Conservation (phyloP, 2,329 filamentous ascomycete genomes). For the Fusarium sp. region DNA sequence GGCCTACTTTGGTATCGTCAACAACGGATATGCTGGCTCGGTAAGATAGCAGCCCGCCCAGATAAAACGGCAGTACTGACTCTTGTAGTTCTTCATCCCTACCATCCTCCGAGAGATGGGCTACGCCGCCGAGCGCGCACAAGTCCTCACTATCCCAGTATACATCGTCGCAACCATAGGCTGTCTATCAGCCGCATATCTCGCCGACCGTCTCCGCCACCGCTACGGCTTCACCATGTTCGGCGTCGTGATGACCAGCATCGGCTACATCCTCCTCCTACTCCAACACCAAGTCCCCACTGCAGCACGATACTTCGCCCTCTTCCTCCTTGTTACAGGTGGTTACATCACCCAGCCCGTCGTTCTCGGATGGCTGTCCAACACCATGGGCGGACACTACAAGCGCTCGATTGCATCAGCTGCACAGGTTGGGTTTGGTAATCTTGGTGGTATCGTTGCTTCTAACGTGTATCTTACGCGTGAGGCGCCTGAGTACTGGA, state of each 20-base stretch:
- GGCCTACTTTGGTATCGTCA: constrained; percentile 53
- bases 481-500: constrained; percentile 14
- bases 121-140: constrained; percentile 66
- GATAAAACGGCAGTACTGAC: rapidly evolving
- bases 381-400: constrained; percentile 61
- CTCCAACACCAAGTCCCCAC: not conserved
- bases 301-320: constrained; percentile 18
- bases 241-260: not conserved
- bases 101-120: constrained; percentile 70
- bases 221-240: constrained; percentile 15
- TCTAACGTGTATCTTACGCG: constrained; percentile 7
- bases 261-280: constrained; percentile 18
- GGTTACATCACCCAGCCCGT: constrained; percentile 11
- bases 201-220: not conserved
- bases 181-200: constrained; percentile 58
- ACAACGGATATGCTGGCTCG: constrained; percentile 65
- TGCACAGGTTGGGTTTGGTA: constrained; percentile 47
- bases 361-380: constrained; percentile 80
- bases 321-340: constrained; percentile 5
- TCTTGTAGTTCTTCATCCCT: constrained; percentile 61
- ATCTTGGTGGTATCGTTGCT: constrained; percentile 56
- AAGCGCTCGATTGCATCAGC: not conserved
- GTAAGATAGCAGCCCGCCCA: not conserved
- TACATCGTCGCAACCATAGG: constrained; percentile 71
- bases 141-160: constrained; percentile 71